These are phyloP conservation scores for Saccharomyces hybrid DNA, from an alignment of 1,139 yeast genomes.

Conservation along the genomic window DNA sequence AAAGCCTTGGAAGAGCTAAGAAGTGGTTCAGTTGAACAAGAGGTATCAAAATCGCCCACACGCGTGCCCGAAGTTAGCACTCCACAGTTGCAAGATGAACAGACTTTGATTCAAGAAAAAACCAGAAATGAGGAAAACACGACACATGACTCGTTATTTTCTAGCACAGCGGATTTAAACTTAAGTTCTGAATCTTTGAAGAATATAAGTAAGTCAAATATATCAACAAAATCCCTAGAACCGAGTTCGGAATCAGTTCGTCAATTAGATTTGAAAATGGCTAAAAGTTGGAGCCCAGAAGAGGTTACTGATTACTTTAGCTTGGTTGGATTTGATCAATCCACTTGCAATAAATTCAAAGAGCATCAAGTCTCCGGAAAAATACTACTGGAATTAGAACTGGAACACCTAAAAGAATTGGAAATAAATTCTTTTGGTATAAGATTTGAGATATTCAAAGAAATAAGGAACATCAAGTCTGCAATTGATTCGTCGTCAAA, in stretches of 20 bases:
- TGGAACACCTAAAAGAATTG: conserved; percentile 78
- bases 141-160: background rate
- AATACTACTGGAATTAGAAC: conserved; percentile 74
- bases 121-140: background rate
- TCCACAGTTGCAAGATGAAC: background rate
- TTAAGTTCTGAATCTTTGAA: background rate
- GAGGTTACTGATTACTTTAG: conserved; percentile 77
- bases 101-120: background rate
- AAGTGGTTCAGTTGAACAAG: conserved; percentile 21
- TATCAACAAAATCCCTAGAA: background rate
- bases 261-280: background rate
- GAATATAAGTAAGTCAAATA: background rate
- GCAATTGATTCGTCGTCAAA: conserved; percentile 9
- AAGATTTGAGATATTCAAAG: conserved; percentile 82
- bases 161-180: background rate
- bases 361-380: conserved; percentile 84
- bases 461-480: conserved; percentile 55
- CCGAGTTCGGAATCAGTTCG: background rate
- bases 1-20: conserved; percentile 70
- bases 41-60: background rate
- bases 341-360: conserved; percentile 66
- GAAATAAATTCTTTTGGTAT: conserved; percentile 93
- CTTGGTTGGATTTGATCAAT: conserved; percentile 61
- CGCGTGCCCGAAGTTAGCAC: background rate
- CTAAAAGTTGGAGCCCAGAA: conserved; percentile 61